Percentiles rank a stretch among this genome's conserved stretches.
These are phyloP conservation scores for Ogataea pini DNA, from an alignment of 805 yeast species.

Conservation along the genomic window DNA sequence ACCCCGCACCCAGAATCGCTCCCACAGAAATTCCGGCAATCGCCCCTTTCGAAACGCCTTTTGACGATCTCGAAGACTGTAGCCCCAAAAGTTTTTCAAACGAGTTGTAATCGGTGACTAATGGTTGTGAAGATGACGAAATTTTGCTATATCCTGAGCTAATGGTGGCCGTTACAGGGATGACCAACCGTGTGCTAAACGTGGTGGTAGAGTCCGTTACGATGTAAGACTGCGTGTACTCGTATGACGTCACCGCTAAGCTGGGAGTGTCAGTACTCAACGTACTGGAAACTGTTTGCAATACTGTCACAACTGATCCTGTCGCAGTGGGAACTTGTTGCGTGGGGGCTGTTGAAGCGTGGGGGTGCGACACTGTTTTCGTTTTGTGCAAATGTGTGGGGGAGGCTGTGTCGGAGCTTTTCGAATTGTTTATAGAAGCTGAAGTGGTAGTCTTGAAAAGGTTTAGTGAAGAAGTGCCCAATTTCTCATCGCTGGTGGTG, in stretches of 20 bases:
- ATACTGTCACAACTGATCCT: background rate
- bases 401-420: background rate
- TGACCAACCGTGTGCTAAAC: constrained; percentile 25
- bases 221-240: constrained; percentile 33
- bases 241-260: constrained; percentile 13
- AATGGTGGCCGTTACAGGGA: constrained; percentile 23
- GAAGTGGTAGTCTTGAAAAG: no score
- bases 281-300: constrained; percentile 1
- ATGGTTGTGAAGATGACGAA: constrained; percentile 24
- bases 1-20: constrained; percentile 22
- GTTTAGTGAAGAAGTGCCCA: no score
- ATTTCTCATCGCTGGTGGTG: no score
- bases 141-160: constrained; percentile 13
- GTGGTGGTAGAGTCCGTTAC: constrained; percentile 32
- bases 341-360: background rate
- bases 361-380: background rate
- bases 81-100: constrained; percentile 13
- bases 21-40: constrained; percentile 36
- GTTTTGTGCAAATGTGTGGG: background rate
- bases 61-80: background rate
- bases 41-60: constrained; percentile 22
- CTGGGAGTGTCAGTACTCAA: background rate
- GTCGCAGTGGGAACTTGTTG: background rate
- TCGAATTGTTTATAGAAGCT: no score
- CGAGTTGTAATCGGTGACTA: constrained; percentile 31